phyloP scores from a whole-genome alignment of 179 eudicot genomes.

The Dionaea muscipula region DNA sequence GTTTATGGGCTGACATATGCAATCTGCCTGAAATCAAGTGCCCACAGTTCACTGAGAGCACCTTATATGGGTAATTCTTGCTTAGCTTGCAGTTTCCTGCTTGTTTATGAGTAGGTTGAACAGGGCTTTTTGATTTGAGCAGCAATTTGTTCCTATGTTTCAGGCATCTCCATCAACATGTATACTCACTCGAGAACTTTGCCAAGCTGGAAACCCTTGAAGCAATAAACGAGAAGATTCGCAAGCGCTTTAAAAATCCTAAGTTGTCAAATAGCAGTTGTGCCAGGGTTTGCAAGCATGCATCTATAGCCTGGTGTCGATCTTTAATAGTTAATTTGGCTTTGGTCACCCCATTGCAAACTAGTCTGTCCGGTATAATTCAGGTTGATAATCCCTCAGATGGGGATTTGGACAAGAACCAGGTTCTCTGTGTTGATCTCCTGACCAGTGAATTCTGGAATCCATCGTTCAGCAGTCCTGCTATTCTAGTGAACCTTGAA shows the following conservation, averaged over 20 bases:
- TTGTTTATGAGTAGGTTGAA: background rate
- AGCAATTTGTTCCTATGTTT: background rate
- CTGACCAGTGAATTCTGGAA: slow-evolving; percentile 64
- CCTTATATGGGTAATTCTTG: slow-evolving; percentile 58
- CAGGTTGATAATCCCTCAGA: slow-evolving; percentile 23
- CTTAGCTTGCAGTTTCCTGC: background rate
- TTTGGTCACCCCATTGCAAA: slow-evolving; percentile 51
- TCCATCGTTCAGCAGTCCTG: slow-evolving; percentile 52
- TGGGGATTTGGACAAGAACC: slow-evolving; percentile 37
- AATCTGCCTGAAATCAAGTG: slow-evolving; percentile 66
- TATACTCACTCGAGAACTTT: slow-evolving; percentile 62
- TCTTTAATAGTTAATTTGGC: slow-evolving; percentile 67
- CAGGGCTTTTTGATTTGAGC: background rate
- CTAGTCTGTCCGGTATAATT: slow-evolving; percentile 24
- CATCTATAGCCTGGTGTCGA: slow-evolving; percentile 84
- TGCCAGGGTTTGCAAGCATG: slow-evolving; percentile 68
- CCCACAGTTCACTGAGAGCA: slow-evolving; percentile 69
- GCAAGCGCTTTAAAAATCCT: slow-evolving; percentile 87
- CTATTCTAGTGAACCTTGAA: slow-evolving; percentile 46
- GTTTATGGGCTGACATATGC: slow-evolving; percentile 82
- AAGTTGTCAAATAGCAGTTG: slow-evolving; percentile 63
- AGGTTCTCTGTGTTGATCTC: slow-evolving; percentile 67
- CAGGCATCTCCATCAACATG: slow-evolving; percentile 73
- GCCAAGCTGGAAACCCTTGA: slow-evolving; percentile 70
- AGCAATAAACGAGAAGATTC: slow-evolving; percentile 80